These are phyloP conservation scores for Endoconidiophora laricicola DNA, from an alignment of 2,329 filamentous ascomycete genomes.

Conservation along the genomic window DNA sequence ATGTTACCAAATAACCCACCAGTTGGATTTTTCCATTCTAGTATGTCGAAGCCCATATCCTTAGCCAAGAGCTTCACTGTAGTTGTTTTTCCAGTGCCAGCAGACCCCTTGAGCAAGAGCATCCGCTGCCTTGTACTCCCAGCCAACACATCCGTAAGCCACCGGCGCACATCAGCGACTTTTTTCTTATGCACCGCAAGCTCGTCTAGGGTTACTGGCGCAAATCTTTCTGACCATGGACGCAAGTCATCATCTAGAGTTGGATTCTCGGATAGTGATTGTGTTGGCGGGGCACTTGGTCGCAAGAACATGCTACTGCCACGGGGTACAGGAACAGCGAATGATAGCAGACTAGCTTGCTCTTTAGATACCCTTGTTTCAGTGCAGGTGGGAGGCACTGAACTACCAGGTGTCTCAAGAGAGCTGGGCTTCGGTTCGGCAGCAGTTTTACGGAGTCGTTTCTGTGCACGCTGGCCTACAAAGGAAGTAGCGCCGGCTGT, in stretches of 20 bases:
- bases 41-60: conserved; percentile 57
- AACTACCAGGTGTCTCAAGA: not conserved
- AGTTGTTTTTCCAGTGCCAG: conserved; percentile 85
- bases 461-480: conserved; percentile 38
- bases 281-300: conserved; percentile 19
- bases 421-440: not conserved
- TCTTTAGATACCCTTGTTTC: not conserved
- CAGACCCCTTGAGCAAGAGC: conserved; percentile 74
- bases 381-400: conserved; percentile 15
- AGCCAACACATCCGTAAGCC: conserved; percentile 59
- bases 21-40: conserved; percentile 82
- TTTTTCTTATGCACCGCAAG: conserved; percentile 92
- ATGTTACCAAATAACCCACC: conserved; percentile 43
- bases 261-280: conserved; percentile 4
- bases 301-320: conserved; percentile 37
- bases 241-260: conserved; percentile 37
- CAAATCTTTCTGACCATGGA: conserved; percentile 81
- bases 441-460: conserved; percentile 26
- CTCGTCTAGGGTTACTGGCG: conserved; percentile 59
- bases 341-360: not conserved
- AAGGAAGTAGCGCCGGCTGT: conserved; percentile 31
- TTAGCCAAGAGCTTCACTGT: conserved; percentile 64
- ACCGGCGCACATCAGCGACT: conserved; percentile 66
- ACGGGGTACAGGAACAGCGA: conserved; percentile 16
- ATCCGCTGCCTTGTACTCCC: conserved; percentile 53